Evolutionary conservation across 805 yeast species (phyloP).

Genomic region (Kurtzmaniella cleridarum): DNA sequence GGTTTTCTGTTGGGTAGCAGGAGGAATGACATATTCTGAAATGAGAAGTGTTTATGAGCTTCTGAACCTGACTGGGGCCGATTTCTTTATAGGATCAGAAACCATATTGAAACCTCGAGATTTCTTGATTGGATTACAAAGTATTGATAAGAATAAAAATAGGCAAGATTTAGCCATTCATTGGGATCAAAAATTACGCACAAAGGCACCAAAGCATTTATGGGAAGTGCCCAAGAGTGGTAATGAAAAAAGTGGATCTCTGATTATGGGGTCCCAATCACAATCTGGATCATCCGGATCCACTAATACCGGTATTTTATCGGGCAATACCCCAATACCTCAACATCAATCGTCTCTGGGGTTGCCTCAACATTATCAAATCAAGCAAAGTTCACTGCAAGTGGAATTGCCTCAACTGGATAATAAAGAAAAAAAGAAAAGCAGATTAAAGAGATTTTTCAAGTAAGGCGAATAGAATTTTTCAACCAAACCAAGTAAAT

Average conservation of each 20-base stretch:
- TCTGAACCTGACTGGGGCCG: constrained; percentile 45
- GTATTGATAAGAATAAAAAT: constrained; percentile 31
- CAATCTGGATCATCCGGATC: constrained; percentile 3
- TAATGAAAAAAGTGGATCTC: constrained; percentile 10
- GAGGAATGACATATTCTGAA: constrained; percentile 86
- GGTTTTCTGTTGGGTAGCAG: constrained; percentile 75
- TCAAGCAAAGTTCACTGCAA: background rate
- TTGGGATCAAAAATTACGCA: constrained; percentile 29
- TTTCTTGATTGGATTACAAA: constrained; percentile 38
- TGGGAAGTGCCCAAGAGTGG: constrained; percentile 24
- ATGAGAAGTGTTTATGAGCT: constrained; percentile 70
- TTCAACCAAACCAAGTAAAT: background rate
- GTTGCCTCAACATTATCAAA: constrained; percentile 4
- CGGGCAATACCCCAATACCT: constrained; percentile 2
- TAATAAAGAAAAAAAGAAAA: constrained; percentile 29
- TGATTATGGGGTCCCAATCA: too few species aligned
- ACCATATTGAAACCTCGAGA: constrained; percentile 57
- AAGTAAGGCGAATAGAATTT: constrained; percentile 14
- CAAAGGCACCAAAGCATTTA: constrained; percentile 40
- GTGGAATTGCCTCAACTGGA: too few species aligned
- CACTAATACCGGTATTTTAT: constrained; percentile 2
- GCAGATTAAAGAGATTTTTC: constrained; percentile 43
- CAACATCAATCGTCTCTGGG: constrained; percentile 9
- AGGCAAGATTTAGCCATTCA: constrained; percentile 40
- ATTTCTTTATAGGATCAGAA: constrained; percentile 78